A percentile compares a stretch with the other conserved stretches of the same genome.
phyloP scores from a whole-genome alignment of 2,329 filamentous ascomycete species.

The Eutypa lata region DNA sequence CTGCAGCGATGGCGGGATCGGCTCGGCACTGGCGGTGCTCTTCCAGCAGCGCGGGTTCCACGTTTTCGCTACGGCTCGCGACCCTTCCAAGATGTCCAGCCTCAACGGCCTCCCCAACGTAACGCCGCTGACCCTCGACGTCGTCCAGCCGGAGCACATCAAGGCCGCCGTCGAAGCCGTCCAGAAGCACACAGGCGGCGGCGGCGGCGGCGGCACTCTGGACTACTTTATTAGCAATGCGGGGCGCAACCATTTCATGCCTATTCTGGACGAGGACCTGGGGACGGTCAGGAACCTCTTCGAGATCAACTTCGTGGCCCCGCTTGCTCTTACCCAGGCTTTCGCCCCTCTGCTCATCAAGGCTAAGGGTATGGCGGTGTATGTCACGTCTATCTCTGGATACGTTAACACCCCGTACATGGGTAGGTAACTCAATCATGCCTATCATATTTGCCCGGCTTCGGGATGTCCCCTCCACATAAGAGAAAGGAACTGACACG shows the following conservation, averaged over 20 bases:
- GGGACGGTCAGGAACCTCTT: slow-evolving; percentile 18
- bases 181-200: slow-evolving; percentile 13
- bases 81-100: slow-evolving; percentile 15
- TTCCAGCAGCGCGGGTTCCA: slow-evolving; percentile 22
- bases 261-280: slow-evolving; percentile 22
- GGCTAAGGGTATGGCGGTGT: slow-evolving; percentile 24
- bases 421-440: slow-evolving; percentile 8
- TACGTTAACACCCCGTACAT: slow-evolving; percentile 23
- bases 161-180: slow-evolving; percentile 17
- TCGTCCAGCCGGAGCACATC: slow-evolving; percentile 18
- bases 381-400: slow-evolving; percentile 21
- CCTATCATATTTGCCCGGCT: background rate
- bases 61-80: slow-evolving; percentile 24
- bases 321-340: slow-evolving; percentile 23
- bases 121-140: slow-evolving; percentile 20
- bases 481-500: background rate
- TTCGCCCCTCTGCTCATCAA: slow-evolving; percentile 26
- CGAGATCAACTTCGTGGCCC: slow-evolving; percentile 28
- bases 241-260: slow-evolving; percentile 25
- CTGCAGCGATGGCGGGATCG: slow-evolving; percentile 27
- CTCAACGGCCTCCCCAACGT: slow-evolving; percentile 19
- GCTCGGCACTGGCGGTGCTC: slow-evolving; percentile 18
- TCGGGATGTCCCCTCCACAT: too few relatives aligned
- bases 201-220: too few relatives aligned
- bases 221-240: slow-evolving; percentile 24